Evolutionary conservation across 805 yeast genomes (phyloP).

Genomic region (Yamadazyma kitorensis): DNA sequence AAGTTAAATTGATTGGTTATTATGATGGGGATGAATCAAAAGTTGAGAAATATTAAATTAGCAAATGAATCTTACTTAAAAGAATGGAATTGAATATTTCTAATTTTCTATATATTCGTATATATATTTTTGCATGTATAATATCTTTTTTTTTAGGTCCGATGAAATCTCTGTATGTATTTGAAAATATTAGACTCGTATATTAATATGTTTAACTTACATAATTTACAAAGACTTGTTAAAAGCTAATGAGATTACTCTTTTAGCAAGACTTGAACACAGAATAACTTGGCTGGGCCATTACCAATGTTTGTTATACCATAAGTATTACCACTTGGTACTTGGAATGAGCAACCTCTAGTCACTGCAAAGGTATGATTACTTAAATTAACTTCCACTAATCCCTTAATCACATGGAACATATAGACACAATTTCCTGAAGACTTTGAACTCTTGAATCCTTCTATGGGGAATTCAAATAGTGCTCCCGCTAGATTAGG

Average conservation of each 20-base stretch:
- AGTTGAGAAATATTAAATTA: slow-evolving; percentile 7
- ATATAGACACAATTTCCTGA: slow-evolving; percentile 69
- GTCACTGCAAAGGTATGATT: slow-evolving; percentile 58
- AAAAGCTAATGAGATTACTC: too few relatives aligned
- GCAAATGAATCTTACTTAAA: too few relatives aligned
- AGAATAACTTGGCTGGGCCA: slow-evolving; percentile 61
- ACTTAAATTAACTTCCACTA: slow-evolving; percentile 62
- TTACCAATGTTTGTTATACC: slow-evolving; percentile 63
- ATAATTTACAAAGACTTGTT: too few relatives aligned
- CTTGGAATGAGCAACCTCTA: slow-evolving; percentile 74
- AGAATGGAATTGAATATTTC: too few relatives aligned
- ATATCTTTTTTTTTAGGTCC: too few relatives aligned
- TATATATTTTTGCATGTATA: not conserved
- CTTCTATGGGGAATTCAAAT: slow-evolving; percentile 60
- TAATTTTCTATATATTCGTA: not conserved
- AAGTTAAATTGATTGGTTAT: slow-evolving; percentile 73
- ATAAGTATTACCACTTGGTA: slow-evolving; percentile 76
- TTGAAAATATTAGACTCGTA: too few relatives aligned
- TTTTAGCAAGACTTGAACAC: slow-evolving; percentile 63
- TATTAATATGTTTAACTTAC: too few relatives aligned
- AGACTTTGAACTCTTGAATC: slow-evolving; percentile 56
- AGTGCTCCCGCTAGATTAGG: slow-evolving; percentile 71
- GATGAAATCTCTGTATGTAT: too few relatives aligned
- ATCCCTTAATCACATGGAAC: slow-evolving; percentile 72
- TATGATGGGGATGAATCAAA: slow-evolving; percentile 57